Conservation (phyloP, 2,329 filamentous ascomycete genomes). For the Phialemonium atrogriseum region DNA sequence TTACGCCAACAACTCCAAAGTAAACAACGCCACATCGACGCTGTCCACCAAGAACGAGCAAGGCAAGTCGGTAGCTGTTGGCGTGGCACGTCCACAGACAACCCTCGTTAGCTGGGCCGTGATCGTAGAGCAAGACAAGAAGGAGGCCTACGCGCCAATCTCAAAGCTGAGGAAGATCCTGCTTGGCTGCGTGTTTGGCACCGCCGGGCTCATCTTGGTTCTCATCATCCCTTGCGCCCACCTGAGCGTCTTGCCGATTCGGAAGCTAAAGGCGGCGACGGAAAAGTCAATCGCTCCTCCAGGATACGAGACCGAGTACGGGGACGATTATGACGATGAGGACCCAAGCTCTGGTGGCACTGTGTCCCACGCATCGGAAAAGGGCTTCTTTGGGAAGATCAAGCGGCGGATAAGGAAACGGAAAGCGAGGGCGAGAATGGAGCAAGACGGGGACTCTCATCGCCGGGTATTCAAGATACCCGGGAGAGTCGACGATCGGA, state of each 20-base stretch:
- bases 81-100: slow-evolving; percentile 63
- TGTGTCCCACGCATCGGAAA: slow-evolving; percentile 34
- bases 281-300: slow-evolving; percentile 63
- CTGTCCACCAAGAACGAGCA: slow-evolving; percentile 69
- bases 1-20: slow-evolving; percentile 33
- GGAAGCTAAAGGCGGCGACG: slow-evolving; percentile 66
- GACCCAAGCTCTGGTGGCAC: slow-evolving; percentile 30
- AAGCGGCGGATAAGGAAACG: slow-evolving; percentile 26
- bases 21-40: slow-evolving; percentile 61
- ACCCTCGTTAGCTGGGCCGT: slow-evolving; percentile 73
- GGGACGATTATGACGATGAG: slow-evolving; percentile 39
- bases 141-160: slow-evolving; percentile 72
- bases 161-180: slow-evolving; percentile 69
- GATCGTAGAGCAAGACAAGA: slow-evolving; percentile 65
- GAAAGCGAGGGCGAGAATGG: slow-evolving; percentile 17
- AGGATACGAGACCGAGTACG: slow-evolving; percentile 43
- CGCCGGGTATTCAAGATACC: slow-evolving; percentile 72
- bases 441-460: slow-evolving; percentile 27
- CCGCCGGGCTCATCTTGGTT: slow-evolving; percentile 62
- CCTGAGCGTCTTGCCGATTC: slow-evolving; percentile 71
- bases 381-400: slow-evolving; percentile 29
- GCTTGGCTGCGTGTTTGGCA: slow-evolving; percentile 77
- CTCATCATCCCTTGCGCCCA: slow-evolving; percentile 74
- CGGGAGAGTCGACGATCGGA: slow-evolving; percentile 67
- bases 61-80: slow-evolving; percentile 62